These are phyloP conservation scores for Taphrina confusa DNA, from an alignment of 1,139 yeast species.

Conservation along the genomic window DNA sequence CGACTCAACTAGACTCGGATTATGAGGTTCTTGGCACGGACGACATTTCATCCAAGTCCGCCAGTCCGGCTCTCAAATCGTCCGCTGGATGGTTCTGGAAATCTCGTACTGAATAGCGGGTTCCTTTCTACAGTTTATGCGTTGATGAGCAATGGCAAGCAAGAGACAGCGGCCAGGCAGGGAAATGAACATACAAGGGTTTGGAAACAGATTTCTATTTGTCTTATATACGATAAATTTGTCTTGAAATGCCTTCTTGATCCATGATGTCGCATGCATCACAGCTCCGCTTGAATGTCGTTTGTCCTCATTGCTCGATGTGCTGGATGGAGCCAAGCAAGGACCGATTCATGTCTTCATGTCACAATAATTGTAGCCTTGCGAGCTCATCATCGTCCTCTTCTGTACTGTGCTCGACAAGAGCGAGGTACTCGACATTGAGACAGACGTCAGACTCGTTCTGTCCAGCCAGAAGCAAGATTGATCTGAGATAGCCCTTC, in stretches of 20 bases:
- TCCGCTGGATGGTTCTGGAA: constrained; percentile 22
- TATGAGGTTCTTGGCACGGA: constrained; percentile 24
- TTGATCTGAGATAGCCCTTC: constrained; percentile 8
- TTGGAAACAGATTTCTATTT: too few relatives aligned
- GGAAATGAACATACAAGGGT: too few relatives aligned
- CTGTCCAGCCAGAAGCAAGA: not conserved
- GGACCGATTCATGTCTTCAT: too few relatives aligned
- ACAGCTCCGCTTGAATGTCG: too few relatives aligned
- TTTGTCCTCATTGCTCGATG: too few relatives aligned
- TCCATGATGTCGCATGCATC: too few relatives aligned
- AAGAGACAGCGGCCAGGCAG: too few relatives aligned
- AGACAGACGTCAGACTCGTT: not conserved
- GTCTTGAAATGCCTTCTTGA: too few relatives aligned
- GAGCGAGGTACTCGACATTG: not conserved
- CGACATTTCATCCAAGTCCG: not conserved
- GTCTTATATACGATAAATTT: too few relatives aligned
- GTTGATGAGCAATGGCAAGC: too few relatives aligned
- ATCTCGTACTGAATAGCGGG: constrained; percentile 4
- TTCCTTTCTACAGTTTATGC: too few relatives aligned
- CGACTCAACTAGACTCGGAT: constrained; percentile 19
- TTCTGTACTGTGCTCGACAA: not conserved
- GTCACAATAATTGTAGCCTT: not conserved
- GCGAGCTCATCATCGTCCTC: not conserved
- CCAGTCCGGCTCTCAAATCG: not conserved
- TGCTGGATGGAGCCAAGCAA: too few relatives aligned